Evolutionary conservation across 2,329 filamentous ascomycete species (phyloP), one percentile per base, ranked within the genome.

Genomic region (Trichoderma atroviride): DNA sequence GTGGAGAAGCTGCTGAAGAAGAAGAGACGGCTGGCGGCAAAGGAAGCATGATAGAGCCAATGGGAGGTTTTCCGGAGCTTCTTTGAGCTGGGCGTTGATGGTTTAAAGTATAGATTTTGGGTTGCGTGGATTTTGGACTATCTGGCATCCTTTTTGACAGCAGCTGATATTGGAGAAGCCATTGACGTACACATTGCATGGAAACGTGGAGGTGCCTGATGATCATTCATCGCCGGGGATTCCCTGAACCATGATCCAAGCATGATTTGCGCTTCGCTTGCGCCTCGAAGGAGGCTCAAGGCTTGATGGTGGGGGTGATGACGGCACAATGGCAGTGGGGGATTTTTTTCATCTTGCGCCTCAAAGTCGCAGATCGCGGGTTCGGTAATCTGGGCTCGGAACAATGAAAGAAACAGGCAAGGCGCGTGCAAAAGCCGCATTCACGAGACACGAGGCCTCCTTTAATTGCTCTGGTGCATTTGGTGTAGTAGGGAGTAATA

Each of bases 1-100:
- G 81, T 94, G 0, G 86, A 89, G 52, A 88, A 88, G 73, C 75
- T 97, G 31, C 83, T 93, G 73, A 92, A 88, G 77, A 82, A 81
- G 74, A 81, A 80, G 74, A 82, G 78, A 69, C 76, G 78, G 47
- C 69, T 71, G 50, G 70, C 73, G 5, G 79, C 79, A 72, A 77
- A 70, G 63, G 69, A 50, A 7, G 50, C 55, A 10, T 60, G 33
- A 61, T 16, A 31, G 47, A 14, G 37, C 24, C 40, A 31, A 19
- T 31, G 27, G 58, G 24, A 31, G 47, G n/a, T n/a, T 29, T 52
- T 27, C 22, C 43, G n/a, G n/a, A 29, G 14, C 29, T 35, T 37
- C 9, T 53, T 4, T 7, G 5, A 35, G 22, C 19, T 37, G 59
- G 37, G 43, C 60, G 60, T 35, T 35, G 13, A 11, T 55, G 61